A percentile compares a stretch with the other conserved stretches of the same genome.
Conservation (phyloP, 1,139 yeast genomes). For the Scheffersomyces illinoinensis region DNA sequence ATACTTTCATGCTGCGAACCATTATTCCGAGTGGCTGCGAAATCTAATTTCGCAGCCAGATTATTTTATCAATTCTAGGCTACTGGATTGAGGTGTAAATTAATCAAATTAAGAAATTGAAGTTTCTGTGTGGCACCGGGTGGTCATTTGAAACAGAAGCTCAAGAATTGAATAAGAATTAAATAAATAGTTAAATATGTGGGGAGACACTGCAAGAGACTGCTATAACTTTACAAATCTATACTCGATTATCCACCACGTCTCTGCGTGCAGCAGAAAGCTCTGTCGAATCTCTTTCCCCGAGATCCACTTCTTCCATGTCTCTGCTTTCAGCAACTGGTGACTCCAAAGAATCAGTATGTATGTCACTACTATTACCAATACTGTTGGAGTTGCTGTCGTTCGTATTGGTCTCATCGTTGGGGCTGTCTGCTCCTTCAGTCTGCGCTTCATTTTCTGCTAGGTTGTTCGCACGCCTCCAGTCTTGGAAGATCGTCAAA, state of each 20-base stretch:
- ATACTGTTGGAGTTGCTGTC: not conserved
- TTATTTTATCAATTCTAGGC: not conserved
- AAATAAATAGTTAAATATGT: not conserved
- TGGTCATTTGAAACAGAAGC: not conserved
- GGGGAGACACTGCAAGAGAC: not conserved
- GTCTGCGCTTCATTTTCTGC: not conserved
- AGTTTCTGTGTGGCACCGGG: not conserved
- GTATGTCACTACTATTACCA: not conserved
- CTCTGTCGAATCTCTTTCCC: not conserved
- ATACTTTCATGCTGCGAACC: not conserved
- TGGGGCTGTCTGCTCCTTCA: not conserved
- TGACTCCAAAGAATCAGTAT: not conserved
- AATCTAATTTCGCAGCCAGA: not conserved
- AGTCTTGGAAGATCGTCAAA: slow-evolving; percentile 33
- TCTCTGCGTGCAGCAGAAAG: not conserved
- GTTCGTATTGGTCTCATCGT: slow-evolving; percentile 3
- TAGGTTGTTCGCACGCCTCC: slow-evolving; percentile 5
- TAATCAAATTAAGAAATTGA: not conserved
- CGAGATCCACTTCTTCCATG: not conserved
- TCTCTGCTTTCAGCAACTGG: not conserved
- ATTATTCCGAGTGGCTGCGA: not conserved
- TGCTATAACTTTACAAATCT: not conserved
- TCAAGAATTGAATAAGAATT: not conserved
- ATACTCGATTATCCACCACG: not conserved
- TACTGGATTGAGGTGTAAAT: not conserved